These are phyloP conservation scores for Liriodendron chinense DNA, from an alignment of 164 flowering plant species.

Conservation along the genomic window DNA sequence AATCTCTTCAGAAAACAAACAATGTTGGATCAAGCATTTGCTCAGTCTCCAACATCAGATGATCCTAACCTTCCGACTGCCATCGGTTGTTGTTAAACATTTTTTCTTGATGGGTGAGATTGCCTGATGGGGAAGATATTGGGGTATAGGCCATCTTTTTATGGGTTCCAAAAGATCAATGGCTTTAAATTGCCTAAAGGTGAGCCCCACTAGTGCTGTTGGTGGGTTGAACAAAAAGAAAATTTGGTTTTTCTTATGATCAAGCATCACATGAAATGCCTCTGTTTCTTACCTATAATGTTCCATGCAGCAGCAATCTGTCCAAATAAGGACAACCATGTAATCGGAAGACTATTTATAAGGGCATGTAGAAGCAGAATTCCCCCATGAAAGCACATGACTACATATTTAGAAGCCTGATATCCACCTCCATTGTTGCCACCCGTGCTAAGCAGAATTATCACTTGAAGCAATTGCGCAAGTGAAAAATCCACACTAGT, in stretches of 20 bases:
- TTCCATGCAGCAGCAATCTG: conserved; percentile 95
- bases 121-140: not conserved
- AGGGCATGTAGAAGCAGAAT: conserved; percentile 70
- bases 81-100: no score
- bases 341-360: conserved; percentile 80
- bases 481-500: conserved; percentile 89
- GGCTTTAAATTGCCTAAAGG: not conserved
- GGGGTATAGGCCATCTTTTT: not conserved
- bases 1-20: no score
- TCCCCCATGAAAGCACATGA: conserved; percentile 68
- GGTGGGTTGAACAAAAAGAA: not conserved
- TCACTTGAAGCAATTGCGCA: conserved; percentile 88
- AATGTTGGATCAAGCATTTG: no score
- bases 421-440: conserved; percentile 93
- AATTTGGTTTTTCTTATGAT: not conserved
- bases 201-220: not conserved
- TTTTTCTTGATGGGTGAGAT: no score
- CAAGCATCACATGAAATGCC: not conserved
- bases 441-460: conserved; percentile 87
- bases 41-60: no score
- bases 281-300: conserved; percentile 49
- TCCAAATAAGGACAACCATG: conserved; percentile 78
- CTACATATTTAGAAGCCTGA: conserved; percentile 72
- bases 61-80: no score
- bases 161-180: not conserved